These are phyloP conservation scores for Erigeron philadelphicus DNA, from an alignment of 140 eudicot genomes.

Conservation along the genomic window DNA sequence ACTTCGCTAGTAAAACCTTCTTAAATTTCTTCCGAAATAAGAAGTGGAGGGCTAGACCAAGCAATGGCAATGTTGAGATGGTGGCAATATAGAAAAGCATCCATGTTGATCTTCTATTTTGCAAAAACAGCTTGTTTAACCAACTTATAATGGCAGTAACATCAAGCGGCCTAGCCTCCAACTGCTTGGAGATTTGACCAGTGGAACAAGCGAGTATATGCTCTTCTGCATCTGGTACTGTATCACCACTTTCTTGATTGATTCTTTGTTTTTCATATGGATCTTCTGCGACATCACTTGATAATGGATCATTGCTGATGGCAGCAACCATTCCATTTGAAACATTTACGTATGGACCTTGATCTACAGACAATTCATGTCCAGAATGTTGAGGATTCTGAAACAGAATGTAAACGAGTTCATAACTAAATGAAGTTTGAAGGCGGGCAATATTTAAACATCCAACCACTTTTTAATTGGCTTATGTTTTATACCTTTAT, in stretches of 20 bases:
- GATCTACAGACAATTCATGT: constrained; percentile 59
- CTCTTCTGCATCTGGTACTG: constrained; percentile 22
- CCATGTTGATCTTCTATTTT: constrained; percentile 58
- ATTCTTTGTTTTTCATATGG: constrained; percentile 24
- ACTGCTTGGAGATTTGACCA: constrained; percentile 18
- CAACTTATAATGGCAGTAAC: constrained; percentile 29
- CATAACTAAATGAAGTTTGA: neutral
- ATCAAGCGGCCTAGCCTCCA: constrained; percentile 4
- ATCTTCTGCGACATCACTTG: constrained; percentile 31
- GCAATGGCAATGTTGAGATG: constrained; percentile 39
- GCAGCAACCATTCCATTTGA: constrained; percentile 73
- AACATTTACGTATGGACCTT: constrained; percentile 65
- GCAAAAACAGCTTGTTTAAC: constrained; percentile 43
- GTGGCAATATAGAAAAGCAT: constrained; percentile 52
- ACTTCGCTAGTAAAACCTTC: constrained; percentile 21
- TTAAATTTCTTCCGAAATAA: constrained; percentile 37
- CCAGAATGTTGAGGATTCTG: constrained; percentile 36
- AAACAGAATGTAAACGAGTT: constrained; percentile 12
- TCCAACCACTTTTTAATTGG: too few species aligned
- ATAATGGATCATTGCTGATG: constrained; percentile 35
- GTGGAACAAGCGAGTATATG: constrained; percentile 7
- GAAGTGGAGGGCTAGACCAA: constrained; percentile 32
- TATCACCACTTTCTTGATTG: constrained; percentile 11
- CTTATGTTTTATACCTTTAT: too few species aligned
- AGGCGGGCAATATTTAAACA: neutral